Percentiles rank a stretch among this genome's conserved stretches.
phyloP scores from a whole-genome alignment of 2,329 filamentous ascomycete genomes.

The Aspergillus alliaceus region DNA sequence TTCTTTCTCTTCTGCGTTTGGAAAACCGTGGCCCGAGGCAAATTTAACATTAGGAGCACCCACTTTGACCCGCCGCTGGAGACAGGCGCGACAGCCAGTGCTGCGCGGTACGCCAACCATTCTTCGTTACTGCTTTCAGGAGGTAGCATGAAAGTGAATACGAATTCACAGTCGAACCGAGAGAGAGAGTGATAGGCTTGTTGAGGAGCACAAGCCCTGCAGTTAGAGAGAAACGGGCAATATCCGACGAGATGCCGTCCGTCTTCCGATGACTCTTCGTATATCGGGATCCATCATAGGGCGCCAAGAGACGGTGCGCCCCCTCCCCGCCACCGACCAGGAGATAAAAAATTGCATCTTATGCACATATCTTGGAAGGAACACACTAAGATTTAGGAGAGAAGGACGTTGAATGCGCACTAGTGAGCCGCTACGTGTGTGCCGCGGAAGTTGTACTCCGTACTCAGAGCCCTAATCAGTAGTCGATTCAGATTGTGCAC shows the following conservation, averaged over 20 bases:
- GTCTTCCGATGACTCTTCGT: background rate
- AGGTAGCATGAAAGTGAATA: background rate
- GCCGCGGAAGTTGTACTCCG: too few species aligned
- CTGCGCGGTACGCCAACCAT: slow-evolving; percentile 25
- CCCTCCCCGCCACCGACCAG: background rate
- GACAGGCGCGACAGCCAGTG: slow-evolving; percentile 22
- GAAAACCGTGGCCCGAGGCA: background rate
- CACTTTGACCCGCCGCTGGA: slow-evolving; percentile 25
- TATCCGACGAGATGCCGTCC: background rate
- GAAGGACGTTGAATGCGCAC: background rate
- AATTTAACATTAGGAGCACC: background rate
- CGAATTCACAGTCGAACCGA: background rate
- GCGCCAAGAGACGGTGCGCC: background rate
- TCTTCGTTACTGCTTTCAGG: background rate
- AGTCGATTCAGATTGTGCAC: background rate
- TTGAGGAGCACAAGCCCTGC: background rate
- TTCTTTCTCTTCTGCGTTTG: too few species aligned
- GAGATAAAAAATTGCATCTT: background rate
- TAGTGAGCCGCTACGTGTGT: background rate
- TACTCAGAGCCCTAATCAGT: background rate
- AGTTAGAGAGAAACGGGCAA: background rate
- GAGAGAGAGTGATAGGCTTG: background rate
- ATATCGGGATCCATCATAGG: background rate
- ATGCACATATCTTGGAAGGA: background rate
- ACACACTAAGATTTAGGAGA: background rate